phyloP scores from a whole-genome alignment of 2,329 filamentous ascomycete species.

The Stagonosporopsis vannaccii region DNA sequence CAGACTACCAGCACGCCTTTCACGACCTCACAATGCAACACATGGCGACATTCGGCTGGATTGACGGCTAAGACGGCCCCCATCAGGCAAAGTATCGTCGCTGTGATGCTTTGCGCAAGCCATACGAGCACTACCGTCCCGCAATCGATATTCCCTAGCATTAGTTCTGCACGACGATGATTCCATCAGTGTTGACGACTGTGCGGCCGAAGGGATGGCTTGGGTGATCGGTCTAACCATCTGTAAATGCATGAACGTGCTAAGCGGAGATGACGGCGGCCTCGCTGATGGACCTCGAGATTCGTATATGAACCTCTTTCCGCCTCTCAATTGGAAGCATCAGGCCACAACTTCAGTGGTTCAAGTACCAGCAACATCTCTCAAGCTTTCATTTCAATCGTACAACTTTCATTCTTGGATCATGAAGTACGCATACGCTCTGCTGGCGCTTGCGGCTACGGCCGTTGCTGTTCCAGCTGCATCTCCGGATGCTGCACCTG shows the following conservation, averaged over 20 bases:
- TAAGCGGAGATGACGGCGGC: conserved; percentile 6
- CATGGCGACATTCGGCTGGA: conserved; percentile 14
- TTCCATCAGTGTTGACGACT: conserved; percentile 1
- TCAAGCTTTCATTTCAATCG: not conserved
- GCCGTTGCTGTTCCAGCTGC: conserved; percentile 29
- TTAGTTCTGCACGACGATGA: conserved; percentile 12
- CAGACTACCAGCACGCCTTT: conserved; percentile 9
- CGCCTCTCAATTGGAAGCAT: not conserved
- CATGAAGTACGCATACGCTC: conserved; percentile 31
- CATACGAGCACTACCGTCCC: conserved; percentile 12
- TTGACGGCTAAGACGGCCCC: not conserved
- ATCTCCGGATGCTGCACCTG: conserved; percentile 25
- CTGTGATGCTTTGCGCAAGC: conserved; percentile 5
- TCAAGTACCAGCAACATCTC: not conserved
- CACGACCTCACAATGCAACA: conserved; percentile 9
- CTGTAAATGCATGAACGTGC: not conserved
- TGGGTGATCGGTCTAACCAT: conserved; percentile 1
- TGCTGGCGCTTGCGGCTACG: conserved; percentile 33
- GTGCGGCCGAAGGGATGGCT: not conserved
- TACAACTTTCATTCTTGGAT: not conserved
- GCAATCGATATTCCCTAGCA: conserved; percentile 8
- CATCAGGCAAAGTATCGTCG: not conserved
- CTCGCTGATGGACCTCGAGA: not conserved
- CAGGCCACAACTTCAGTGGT: conserved; percentile 12
- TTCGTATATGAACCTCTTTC: conserved; percentile 12